Conservation (phyloP, 805 yeast genomes). For the Blastobotrys parvus region DNA sequence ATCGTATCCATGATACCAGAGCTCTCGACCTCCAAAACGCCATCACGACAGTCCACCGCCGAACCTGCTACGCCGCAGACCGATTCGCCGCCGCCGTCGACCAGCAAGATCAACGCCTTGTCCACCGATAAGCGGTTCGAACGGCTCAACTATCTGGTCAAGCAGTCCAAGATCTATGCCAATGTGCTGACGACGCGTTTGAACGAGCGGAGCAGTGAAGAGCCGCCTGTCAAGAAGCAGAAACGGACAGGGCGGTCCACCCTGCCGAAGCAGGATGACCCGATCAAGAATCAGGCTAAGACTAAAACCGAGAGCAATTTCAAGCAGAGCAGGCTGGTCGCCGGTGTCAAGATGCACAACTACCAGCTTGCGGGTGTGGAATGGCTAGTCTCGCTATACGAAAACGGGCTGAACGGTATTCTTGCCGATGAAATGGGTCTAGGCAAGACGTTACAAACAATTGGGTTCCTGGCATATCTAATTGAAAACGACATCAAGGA, state of each 20-base stretch:
- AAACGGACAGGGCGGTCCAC: not conserved
- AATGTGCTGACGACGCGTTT: slow-evolving; percentile 77
- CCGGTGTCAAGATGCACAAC: slow-evolving; percentile 59
- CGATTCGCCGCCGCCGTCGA: too few species aligned
- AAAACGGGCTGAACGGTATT: slow-evolving; percentile 91
- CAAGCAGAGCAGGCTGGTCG: slow-evolving; percentile 46
- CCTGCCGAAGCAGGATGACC: not conserved
- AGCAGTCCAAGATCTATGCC: slow-evolving; percentile 80
- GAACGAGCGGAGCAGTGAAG: slow-evolving; percentile 4
- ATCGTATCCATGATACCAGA: not conserved
- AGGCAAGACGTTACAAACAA: slow-evolving; percentile 88
- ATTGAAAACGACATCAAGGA: slow-evolving; percentile 58
- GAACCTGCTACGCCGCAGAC: not conserved
- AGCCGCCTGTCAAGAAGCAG: not conserved
- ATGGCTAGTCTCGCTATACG: slow-evolving; percentile 82
- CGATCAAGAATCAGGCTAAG: not conserved
- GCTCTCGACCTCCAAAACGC: not conserved
- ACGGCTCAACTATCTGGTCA: slow-evolving; percentile 66
- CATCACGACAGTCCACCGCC: not conserved
- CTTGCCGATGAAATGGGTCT: slow-evolving; percentile 97
- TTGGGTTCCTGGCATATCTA: slow-evolving; percentile 74
- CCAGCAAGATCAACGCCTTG: slow-evolving; percentile 20
- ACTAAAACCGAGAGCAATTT: not conserved
- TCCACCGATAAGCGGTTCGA: slow-evolving; percentile 52
- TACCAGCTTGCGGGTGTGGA: slow-evolving; percentile 87